Evolutionary conservation across 2,329 filamentous ascomycete genomes (phyloP).

Genomic region (Fusarium dlaminii): DNA sequence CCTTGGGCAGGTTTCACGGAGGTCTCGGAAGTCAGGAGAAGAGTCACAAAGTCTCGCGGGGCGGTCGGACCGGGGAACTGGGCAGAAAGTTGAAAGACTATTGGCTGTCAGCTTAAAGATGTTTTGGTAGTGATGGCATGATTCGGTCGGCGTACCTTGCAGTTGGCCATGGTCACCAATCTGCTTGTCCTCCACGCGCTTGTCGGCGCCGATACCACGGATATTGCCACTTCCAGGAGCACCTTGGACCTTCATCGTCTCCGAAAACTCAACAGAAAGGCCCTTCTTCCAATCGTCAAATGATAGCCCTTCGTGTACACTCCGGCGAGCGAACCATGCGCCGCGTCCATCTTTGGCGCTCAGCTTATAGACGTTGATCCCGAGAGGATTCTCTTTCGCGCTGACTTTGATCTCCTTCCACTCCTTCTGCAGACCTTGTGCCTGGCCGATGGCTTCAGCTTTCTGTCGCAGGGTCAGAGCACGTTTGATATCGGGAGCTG

Average conservation of each 20-base stretch:
- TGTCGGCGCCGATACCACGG: slow-evolving; percentile 86
- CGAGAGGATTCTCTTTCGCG: slow-evolving; percentile 77
- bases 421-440: slow-evolving; percentile 74
- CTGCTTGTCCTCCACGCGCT: slow-evolving; percentile 70
- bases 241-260: slow-evolving; percentile 76
- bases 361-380: slow-evolving; percentile 83
- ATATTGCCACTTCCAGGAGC: slow-evolving; percentile 78
- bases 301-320: slow-evolving; percentile 79
- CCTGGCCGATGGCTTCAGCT: slow-evolving; percentile 57
- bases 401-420: slow-evolving; percentile 88
- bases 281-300: slow-evolving; percentile 83
- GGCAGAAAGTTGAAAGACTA: slow-evolving; percentile 86
- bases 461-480: slow-evolving; percentile 54
- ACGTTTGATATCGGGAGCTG: slow-evolving; percentile 61
- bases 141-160: slow-evolving; percentile 59
- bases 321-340: slow-evolving; percentile 88
- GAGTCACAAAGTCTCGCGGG: slow-evolving; percentile 85
- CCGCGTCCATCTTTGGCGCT: slow-evolving; percentile 82
- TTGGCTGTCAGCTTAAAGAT: slow-evolving; percentile 29
- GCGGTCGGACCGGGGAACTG: slow-evolving; percentile 91
- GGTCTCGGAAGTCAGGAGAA: slow-evolving; percentile 75
- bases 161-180: slow-evolving; percentile 68
- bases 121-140: slow-evolving; percentile 3
- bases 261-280: slow-evolving; percentile 80
- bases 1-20: slow-evolving; percentile 47